Base-by-base conservation (phyloP, 1,284 basidiomycete species). In the Ustilago sp. region DNA sequence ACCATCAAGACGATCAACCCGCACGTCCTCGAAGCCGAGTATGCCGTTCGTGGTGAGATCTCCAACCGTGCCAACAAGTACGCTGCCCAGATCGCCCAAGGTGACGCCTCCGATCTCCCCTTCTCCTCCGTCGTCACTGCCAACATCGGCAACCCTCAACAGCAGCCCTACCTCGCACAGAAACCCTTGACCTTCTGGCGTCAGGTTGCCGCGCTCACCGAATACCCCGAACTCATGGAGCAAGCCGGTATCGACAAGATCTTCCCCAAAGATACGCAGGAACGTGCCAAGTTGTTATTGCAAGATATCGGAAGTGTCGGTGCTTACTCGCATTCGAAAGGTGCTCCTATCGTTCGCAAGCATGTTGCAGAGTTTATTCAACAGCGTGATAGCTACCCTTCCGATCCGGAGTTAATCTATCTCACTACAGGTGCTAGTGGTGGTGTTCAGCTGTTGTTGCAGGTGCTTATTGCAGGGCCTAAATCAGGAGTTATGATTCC, bases 121-220 rank as follows among this genome's bases (percentile, higher is more conserved):
- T 99, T 98, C 86, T 90, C 91, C 84, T 91, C 91, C 80, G 90
- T 99, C 86, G 94, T 98, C 85, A 93, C 91, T 31, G 94, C 94
- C 77, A 99, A 99, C 88, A 99, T 99, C 68, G 96, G 96, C 9
- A 99, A 99, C 86, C 96, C 96, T 0, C 96, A 99, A 88, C 96
- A 98, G 87, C 92, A 92, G 84, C 84, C 83, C 7, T 94, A 93
- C 1, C 89, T 99, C 51, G 92, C 98, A 86, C 97, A 99, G 87
- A 91, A 92, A 28, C 94, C 95, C 1, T 90, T 99, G 73, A 98
- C 96, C 8, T 99, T 94, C 87, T 91, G 91, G 83, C 90, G 96
- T 71, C 96, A 99, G 91, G 90, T 95, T 62, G 93, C 93, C 54
- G 93, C 95, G 2, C 88, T 99, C 72, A 93, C 93, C 86, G 96